phyloP scores from a whole-genome alignment of 352 stramenopile genomes.

The Pythium graminicola region DNA sequence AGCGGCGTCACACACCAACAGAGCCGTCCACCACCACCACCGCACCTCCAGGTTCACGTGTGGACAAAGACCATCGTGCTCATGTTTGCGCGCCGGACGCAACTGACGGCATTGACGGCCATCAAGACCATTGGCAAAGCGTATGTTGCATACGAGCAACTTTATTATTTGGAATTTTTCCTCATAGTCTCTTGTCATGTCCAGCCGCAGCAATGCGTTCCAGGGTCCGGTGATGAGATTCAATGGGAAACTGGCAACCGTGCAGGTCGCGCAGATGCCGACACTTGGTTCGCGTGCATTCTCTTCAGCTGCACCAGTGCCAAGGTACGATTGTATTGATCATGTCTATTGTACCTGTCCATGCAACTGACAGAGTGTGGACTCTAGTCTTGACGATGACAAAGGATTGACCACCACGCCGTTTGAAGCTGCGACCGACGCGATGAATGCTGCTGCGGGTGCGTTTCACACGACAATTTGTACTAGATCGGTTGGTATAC shows the following conservation, averaged over 20 bases:
- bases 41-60: not conserved
- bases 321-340: conserved; percentile 27
- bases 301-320: conserved; percentile 42
- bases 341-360: not conserved
- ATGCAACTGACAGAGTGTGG: conserved; percentile 12
- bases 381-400: conserved; percentile 35
- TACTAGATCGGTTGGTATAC: not conserved
- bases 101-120: conserved; percentile 35
- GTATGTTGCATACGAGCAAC: conserved; percentile 5
- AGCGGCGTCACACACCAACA: too few relatives aligned
- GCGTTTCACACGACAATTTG: not conserved
- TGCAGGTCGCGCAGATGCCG: conserved; percentile 44
- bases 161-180: not conserved
- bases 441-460: conserved; percentile 39
- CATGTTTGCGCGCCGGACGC: conserved; percentile 55
- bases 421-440: conserved; percentile 37
- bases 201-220: conserved; percentile 21
- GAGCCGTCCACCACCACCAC: not conserved
- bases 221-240: conserved; percentile 32
- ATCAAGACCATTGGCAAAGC: conserved; percentile 13
- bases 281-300: conserved; percentile 47
- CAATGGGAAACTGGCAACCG: conserved; percentile 32
- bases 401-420: conserved; percentile 31
- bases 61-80: conserved; percentile 39
- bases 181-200: not conserved